Evolutionary conservation across 2,329 filamentous ascomycete genomes (phyloP), one percentile per base, ranked within the genome.

Genomic region (Fusarium incarnatum): DNA sequence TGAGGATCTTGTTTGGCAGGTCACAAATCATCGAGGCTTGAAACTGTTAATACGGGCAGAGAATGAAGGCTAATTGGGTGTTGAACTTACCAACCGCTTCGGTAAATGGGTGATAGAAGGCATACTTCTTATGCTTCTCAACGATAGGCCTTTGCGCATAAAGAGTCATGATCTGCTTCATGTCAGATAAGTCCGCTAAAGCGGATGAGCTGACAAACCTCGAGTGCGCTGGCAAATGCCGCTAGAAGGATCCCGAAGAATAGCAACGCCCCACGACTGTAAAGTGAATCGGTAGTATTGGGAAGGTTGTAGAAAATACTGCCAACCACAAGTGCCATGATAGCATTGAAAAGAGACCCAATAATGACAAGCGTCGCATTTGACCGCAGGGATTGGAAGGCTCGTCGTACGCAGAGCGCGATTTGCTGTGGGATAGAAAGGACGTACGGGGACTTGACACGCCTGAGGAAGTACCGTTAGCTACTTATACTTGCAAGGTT

Each of bases 231-330:
- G 3, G 68, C 60, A 15, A 87, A 80, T 3, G 84, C 85, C 63
- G 87, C 87, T 54, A 87, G 80, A 5, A 88, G 73, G 16, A 87
- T 75, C 1, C 83, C 81, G 50, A 87, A 83, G 77, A 88, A 88
- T 1, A 87, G 74, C 2, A 84, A 73, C 2, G 82, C 80, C 4
- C 83, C 84, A 18, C 83, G 81, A 5, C 81, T 77, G 59, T 82
- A 83, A 61, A 87, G 84, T 2, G 79, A 81, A 2, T 76, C 76
- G 0, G 84, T 82, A 12, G 80, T 80, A 4, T 78, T 55, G 0
- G 81, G 79, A 1, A 83, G 79, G 16, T 83, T 80, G 66, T 78
- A 87, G 72, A 85, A 88, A 56, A 87, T 79, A 30, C 81, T 84
- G n/a, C 85, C 84, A 53, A 87, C 79, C 46, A 88, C 84, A 7